Conservation (phyloP, 371 early-diverging fungal genomes). For the Zopfochytrium polystomum region DNA sequence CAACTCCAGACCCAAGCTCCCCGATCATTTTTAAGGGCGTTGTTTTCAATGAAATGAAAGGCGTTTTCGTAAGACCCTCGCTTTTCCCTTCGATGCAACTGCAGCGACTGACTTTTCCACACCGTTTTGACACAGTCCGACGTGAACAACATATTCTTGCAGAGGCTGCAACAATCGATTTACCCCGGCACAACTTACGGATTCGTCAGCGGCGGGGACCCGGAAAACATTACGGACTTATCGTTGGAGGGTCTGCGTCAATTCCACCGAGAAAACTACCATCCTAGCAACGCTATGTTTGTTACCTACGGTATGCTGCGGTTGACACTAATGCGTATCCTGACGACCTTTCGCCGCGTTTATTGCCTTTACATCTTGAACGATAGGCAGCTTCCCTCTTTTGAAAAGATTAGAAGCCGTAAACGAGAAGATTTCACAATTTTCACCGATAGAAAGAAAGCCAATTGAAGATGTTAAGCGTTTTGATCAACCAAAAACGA, state of each 20-base stretch:
- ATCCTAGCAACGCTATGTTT: constrained; percentile 85
- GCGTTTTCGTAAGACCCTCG: constrained; percentile 61
- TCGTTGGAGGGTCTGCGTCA: constrained; percentile 75
- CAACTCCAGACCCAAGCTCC: constrained; percentile 40
- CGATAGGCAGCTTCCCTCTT: constrained; percentile 66
- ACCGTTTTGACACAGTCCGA: constrained; percentile 52
- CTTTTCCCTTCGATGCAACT: constrained; percentile 1
- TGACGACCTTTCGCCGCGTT: not conserved
- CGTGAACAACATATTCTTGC: constrained; percentile 71
- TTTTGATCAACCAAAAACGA: constrained; percentile 50
- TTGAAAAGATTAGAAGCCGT: constrained; percentile 70
- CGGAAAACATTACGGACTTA: constrained; percentile 79
- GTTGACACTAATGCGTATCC: too few species aligned
- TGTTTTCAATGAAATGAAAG: constrained; percentile 98
- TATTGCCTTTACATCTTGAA: not conserved
- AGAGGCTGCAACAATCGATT: constrained; percentile 75
- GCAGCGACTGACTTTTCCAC: not conserved
- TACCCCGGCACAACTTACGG: constrained; percentile 81
- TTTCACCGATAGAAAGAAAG: constrained; percentile 26
- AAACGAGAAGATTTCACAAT: constrained; percentile 52
- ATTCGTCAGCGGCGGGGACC: constrained; percentile 88
- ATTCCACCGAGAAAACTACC: constrained; percentile 83
- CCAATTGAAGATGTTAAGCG: constrained; percentile 36
- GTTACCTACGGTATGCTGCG: constrained; percentile 75
- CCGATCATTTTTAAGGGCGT: constrained; percentile 82